Conservation (phyloP, 78 protist species). For the Pelomyxa schiedti region DNA sequence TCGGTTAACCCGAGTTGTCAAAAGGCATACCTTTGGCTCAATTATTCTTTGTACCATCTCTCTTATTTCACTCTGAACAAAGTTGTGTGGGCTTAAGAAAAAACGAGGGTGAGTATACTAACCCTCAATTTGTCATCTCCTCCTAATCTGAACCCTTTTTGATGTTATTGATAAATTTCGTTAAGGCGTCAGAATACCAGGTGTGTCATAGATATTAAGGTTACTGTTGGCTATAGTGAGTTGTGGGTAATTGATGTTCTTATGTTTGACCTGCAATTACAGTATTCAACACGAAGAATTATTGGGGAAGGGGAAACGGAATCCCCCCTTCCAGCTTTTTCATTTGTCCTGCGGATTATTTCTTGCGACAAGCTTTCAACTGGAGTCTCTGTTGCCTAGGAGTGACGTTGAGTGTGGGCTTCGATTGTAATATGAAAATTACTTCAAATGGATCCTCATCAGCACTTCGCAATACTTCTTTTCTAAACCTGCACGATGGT, state of each 20-base stretch:
- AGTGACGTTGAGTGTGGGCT: no score
- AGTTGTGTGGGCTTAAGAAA: background rate
- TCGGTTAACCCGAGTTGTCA: no score
- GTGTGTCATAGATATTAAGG: slow-evolving; percentile 61
- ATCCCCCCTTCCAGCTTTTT: slow-evolving; percentile 35
- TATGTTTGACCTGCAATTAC: slow-evolving; percentile 46
- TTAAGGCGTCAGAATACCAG: slow-evolving; percentile 10
- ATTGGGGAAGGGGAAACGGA: slow-evolving; percentile 43
- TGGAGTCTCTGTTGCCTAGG: slow-evolving; percentile 61
- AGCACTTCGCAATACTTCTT: slow-evolving; percentile 8
- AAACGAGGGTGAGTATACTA: no score
- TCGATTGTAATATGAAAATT: no score
- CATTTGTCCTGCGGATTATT: slow-evolving; percentile 46
- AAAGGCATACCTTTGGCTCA: no score
- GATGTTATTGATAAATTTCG: background rate
- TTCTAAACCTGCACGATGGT: slow-evolving; percentile 53
- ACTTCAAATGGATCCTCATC: background rate
- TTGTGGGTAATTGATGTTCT: no score
- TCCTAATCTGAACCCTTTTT: slow-evolving; percentile 41
- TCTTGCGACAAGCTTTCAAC: slow-evolving; percentile 51
- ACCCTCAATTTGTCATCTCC: slow-evolving; percentile 51
- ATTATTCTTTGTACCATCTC: slow-evolving; percentile 54
- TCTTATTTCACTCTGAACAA: slow-evolving; percentile 15
- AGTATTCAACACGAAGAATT: slow-evolving; percentile 57
- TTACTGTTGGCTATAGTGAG: no score